A percentile compares a stretch with the other conserved stretches of the same genome.
Evolutionary conservation across 2,329 filamentous ascomycete genomes (phyloP).

Genomic region (Zasmidium angulare): DNA sequence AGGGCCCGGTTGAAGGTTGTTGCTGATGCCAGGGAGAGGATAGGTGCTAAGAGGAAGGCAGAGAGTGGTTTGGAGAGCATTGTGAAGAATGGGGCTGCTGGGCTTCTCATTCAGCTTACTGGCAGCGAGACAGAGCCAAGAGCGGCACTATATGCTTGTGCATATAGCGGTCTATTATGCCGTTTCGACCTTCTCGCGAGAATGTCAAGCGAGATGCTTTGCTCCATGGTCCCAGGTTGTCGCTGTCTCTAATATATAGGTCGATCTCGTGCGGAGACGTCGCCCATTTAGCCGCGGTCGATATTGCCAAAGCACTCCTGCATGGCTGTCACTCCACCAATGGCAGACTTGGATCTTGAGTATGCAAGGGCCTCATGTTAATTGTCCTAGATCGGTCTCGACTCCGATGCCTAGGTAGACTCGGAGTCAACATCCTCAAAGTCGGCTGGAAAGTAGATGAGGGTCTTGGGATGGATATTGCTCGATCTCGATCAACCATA

Average conservation of each 20-base stretch:
- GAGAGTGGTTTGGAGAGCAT: not conserved
- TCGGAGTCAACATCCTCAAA: too few species aligned
- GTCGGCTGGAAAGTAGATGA: too few species aligned
- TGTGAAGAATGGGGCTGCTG: not conserved
- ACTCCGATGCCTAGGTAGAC: too few species aligned
- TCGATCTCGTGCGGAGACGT: not conserved
- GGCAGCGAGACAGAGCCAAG: not conserved
- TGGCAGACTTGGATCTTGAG: too few species aligned
- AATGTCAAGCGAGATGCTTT: not conserved
- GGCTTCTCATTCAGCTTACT: not conserved
- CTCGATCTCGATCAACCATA: too few species aligned
- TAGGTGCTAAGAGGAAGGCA: not conserved
- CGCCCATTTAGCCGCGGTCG: not conserved
- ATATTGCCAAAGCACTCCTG: too few species aligned
- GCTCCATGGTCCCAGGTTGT: not conserved
- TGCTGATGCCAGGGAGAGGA: not conserved
- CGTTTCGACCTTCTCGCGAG: not conserved
- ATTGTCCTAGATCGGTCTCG: too few species aligned
- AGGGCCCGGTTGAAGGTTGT: conserved; percentile 6
- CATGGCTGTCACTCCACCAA: too few species aligned
- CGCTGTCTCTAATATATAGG: not conserved
- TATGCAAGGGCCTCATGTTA: too few species aligned
- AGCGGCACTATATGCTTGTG: not conserved
- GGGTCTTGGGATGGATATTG: too few species aligned
- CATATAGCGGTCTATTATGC: not conserved